Conservation (phyloP, 1,284 basidiomycete genomes). For the Takashimella tepidaria region DNA sequence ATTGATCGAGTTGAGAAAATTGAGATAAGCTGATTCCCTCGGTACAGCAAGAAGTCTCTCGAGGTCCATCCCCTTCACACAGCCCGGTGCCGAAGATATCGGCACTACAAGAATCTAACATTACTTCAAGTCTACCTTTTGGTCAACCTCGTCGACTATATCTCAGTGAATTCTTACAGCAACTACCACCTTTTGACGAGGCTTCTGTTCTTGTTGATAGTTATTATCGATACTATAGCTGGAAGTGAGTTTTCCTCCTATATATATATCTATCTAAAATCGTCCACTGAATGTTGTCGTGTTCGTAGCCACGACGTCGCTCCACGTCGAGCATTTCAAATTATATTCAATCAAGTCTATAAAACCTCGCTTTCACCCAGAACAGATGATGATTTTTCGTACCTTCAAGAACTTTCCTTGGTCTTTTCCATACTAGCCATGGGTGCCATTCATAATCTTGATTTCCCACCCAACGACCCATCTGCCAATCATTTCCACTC, state of each 20-base stretch:
- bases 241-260: constrained; percentile 26
- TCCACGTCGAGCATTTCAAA: constrained; percentile 23
- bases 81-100: neutral
- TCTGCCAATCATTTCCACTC: constrained; percentile 30
- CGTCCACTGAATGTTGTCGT: no score
- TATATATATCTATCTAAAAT: no score
- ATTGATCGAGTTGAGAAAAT: no score
- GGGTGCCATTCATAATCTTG: constrained; percentile 36
- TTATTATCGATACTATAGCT: constrained; percentile 31
- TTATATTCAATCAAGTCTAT: constrained; percentile 25
- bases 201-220: constrained; percentile 26
- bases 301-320: constrained; percentile 26
- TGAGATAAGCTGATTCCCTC: neutral
- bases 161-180: constrained; percentile 4
- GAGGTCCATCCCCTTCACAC: constrained; percentile 11
- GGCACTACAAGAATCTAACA: neutral
- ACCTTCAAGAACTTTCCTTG: constrained; percentile 34
- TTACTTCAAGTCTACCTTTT: neutral
- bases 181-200: constrained; percentile 27
- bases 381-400: constrained; percentile 4
- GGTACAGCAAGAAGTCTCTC: constrained; percentile 12
- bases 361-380: neutral
- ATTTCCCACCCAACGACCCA: constrained; percentile 35
- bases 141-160: neutral
- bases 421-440: constrained; percentile 37